A percentile compares a stretch with the other conserved stretches of the same genome.
phyloP scores from a whole-genome alignment of 1,139 yeast genomes.

The Blastobotrys malaysiensis region DNA sequence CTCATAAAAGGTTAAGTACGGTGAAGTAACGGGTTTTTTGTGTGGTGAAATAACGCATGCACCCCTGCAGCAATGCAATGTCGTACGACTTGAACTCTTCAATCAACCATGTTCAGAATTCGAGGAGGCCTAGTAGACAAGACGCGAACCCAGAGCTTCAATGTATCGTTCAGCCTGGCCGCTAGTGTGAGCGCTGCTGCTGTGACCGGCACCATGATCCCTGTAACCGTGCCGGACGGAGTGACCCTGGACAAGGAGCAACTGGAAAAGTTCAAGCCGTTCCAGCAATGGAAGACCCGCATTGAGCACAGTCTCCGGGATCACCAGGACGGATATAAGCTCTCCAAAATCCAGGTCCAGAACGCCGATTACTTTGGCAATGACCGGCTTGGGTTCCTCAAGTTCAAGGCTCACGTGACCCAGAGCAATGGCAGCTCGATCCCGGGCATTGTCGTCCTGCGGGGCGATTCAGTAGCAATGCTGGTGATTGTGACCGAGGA shows the following conservation, averaged over 20 bases:
- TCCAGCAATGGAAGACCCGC: conserved; percentile 17
- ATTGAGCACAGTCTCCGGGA: conserved; percentile 9
- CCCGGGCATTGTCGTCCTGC: conserved; percentile 25
- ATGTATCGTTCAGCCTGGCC: neutral
- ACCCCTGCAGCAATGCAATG: neutral
- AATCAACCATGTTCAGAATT: neutral
- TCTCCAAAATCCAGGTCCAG: conserved; percentile 20
- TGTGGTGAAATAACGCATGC: neutral
- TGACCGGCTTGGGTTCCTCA: conserved; percentile 23
- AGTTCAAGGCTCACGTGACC: conserved; percentile 20
- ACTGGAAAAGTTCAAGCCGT: conserved; percentile 17
- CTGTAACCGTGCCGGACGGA: conserved; percentile 15
- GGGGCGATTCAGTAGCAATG: conserved; percentile 26
- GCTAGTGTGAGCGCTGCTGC: neutral
- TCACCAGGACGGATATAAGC: conserved; percentile 1
- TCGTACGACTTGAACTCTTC: neutral
- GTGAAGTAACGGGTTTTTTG: too few species aligned
- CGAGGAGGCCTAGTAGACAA: neutral
- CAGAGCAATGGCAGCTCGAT: conserved; percentile 19
- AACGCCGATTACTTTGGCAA: conserved; percentile 21
- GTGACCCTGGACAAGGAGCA: conserved; percentile 10
- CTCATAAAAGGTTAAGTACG: too few species aligned
- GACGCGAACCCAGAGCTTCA: neutral
- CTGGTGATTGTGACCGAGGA: conserved; percentile 16
- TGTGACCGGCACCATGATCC: conserved; percentile 5